Conservation (phyloP, 768 basidiomycete genomes). For the Podaxis carcinomalis region DNA sequence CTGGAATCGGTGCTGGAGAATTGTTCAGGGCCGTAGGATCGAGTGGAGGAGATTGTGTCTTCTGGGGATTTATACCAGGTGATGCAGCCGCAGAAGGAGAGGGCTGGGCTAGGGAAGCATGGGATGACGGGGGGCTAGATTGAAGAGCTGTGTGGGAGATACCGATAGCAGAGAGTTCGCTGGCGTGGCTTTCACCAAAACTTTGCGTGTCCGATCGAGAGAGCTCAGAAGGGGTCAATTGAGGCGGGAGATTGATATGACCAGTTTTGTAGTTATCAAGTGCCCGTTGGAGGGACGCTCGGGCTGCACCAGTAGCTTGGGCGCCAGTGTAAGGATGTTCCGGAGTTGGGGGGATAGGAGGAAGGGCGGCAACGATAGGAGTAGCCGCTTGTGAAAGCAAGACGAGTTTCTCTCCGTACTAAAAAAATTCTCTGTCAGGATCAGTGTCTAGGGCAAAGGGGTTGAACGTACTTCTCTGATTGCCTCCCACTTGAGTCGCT, state of each 20-base stretch:
- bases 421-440: not conserved
- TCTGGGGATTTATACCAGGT: not conserved
- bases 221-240: conserved; percentile 47
- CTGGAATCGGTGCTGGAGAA: conserved; percentile 34
- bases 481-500: conserved; percentile 76
- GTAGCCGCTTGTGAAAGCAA: conserved; percentile 69
- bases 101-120: conserved; percentile 6
- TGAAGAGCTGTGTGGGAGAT: conserved; percentile 21
- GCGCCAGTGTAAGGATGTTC: conserved; percentile 56
- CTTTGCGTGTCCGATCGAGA: conserved; percentile 71
- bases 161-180: conserved; percentile 59
- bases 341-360: conserved; percentile 59
- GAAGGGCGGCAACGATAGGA: conserved; percentile 58
- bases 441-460: not conserved
- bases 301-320: conserved; percentile 60
- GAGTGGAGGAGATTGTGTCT: conserved; percentile 24
- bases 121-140: conserved; percentile 20
- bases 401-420: conserved; percentile 82
- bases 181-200: conserved; percentile 82
- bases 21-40: conserved; percentile 32
- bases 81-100: conserved; percentile 4
- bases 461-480: conserved; percentile 59
- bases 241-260: conserved; percentile 47
- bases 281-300: conserved; percentile 73
- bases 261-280: conserved; percentile 77